Base-by-base conservation (phyloP, 2,329 filamentous ascomycete genomes). In the Akanthomyces muscarius region DNA sequence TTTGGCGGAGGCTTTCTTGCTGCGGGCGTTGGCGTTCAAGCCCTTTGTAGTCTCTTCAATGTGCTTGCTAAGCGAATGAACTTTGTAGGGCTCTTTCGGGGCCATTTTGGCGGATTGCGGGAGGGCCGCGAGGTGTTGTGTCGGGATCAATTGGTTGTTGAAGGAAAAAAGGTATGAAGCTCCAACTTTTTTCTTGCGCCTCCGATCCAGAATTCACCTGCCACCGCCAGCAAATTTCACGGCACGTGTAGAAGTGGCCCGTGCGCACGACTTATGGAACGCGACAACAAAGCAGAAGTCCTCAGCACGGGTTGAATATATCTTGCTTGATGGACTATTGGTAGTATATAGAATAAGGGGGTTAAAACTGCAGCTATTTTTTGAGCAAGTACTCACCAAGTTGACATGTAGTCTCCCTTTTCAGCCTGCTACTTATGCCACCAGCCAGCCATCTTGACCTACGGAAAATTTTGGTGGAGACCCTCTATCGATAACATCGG, bases 41-140 rank as follows among this genome's bases (percentile, higher is more conserved):
- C 72, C 72, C 66, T 74, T 77, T 42, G 75, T 70, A n/a, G 72
- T 72, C 56, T 76, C 72, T 63, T 73, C 73, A 41, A 77, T 73
- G 67, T 77, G 74, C 68, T 75, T 71, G 65, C 55, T 74, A 57
- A 77, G 71, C 28, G 75, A 77, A 51, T 76, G 71, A 21, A 76
- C 69, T 66, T 75, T 72, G 68, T 68, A 77, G 1, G 70, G 69
- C 65, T 71, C 68, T 52, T 74, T 76, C 61, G 73, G 72, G 63
- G 73, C 75, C 75, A 77, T 77, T 65, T 68, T 71, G 65, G 54
- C 47, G 65, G 63, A 64, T 41, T 51, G 50, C 51, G 36, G 41
- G 45, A 52, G 33, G 18, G 44, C 47, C 38, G 25, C 41, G 36
- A 63, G 30, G 30, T 21, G n/a, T 33, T 38, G 25, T 13, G 48